Evolutionary conservation across 805 yeast species (phyloP).

Genomic region (Saccharomycopsis sp.): DNA sequence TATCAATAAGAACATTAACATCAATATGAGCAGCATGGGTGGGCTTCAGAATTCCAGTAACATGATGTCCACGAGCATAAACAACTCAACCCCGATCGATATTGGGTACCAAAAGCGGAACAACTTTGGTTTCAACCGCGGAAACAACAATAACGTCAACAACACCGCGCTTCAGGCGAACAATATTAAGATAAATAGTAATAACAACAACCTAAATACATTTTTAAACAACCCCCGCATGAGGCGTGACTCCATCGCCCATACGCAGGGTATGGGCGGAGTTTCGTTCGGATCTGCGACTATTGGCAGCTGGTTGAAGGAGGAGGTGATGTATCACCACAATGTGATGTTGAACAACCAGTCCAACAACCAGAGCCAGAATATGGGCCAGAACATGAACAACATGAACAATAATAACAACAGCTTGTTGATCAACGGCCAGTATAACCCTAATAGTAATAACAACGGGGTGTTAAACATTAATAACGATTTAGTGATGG

Average conservation of each 20-base stretch:
- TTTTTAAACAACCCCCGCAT: conserved; percentile 37
- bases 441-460: conserved; percentile 7
- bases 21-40: conserved; percentile 1
- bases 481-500: conserved; percentile 29
- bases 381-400: not conserved
- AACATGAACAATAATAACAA: not conserved
- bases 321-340: conserved; percentile 68
- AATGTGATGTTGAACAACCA: conserved; percentile 12
- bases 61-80: not conserved
- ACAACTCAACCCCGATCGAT: conserved; percentile 16
- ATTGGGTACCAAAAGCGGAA: conserved; percentile 14
- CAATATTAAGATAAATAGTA: conserved; percentile 15
- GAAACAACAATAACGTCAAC: conserved; percentile 1
- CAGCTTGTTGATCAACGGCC: not conserved
- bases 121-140: conserved; percentile 6
- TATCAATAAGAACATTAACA: conserved; percentile 1
- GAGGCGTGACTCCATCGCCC: conserved; percentile 88
- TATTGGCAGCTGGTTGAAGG: conserved; percentile 93
- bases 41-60: not conserved
- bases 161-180: conserved; percentile 6
- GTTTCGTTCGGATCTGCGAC: conserved; percentile 95
- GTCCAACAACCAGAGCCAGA: conserved; percentile 1
- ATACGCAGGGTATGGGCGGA: conserved; percentile 97
- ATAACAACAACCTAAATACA: conserved; percentile 16
- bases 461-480: conserved; percentile 18